Evolutionary conservation across 2,329 filamentous ascomycete genomes (phyloP).

Genomic region (Alternaria sp.): DNA sequence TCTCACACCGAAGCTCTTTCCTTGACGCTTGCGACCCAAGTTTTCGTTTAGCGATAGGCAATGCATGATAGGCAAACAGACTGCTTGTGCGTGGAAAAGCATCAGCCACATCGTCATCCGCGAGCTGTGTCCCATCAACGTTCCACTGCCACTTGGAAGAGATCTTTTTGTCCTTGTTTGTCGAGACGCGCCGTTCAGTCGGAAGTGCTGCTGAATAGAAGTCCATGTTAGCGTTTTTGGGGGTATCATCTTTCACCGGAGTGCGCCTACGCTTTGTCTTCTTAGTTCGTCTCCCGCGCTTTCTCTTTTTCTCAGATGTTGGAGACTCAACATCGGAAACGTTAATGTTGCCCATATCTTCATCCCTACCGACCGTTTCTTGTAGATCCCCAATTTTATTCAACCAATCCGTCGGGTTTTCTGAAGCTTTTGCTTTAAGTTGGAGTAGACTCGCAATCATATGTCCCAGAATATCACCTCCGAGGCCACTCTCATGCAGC

Average conservation of each 20-base stretch:
- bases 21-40: constrained; percentile 19
- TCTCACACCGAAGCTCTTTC: constrained; percentile 20
- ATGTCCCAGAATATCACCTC: constrained; percentile 8
- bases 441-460: not conserved
- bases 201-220: not conserved
- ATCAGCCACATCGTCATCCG: not conserved
- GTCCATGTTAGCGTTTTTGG: not conserved
- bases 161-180: constrained; percentile 20
- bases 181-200: not conserved
- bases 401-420: constrained; percentile 9
- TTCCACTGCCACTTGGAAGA: constrained; percentile 34
- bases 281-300: not conserved
- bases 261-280: not conserved
- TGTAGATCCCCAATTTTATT: not conserved
- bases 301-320: not conserved
- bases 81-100: constrained; percentile 27
- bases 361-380: not conserved
- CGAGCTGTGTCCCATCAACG: constrained; percentile 14
- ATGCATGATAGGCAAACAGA: constrained; percentile 38
- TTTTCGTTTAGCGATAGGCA: constrained; percentile 22
- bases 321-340: not conserved
- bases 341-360: not conserved
- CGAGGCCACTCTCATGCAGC: constrained; percentile 17
- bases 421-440: not conserved
- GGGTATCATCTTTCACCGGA: not conserved